Evolutionary conservation across 352 stramenopile genomes (phyloP), one percentile per base, ranked within the genome.

Genomic region (Phytophthora multivora): DNA sequence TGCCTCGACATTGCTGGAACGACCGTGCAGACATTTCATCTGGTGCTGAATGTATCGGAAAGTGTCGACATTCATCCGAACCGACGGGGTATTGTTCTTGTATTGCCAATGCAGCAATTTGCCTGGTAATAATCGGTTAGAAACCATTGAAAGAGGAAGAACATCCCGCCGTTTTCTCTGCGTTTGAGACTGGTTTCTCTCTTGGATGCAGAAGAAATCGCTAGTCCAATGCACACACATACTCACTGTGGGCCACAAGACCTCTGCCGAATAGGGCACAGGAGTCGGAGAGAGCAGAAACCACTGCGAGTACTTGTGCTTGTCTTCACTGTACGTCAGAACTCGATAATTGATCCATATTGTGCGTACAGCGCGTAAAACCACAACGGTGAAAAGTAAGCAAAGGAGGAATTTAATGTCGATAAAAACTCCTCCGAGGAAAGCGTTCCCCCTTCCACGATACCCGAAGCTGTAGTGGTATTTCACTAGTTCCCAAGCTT

Each of bases 331-430:
- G 7, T 3, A 28, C 15, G 23, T 42, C n/a, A 16, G 38, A 21
- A 13, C 18, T 35, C 52, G 33, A 23, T 46, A 54, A n/a, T 54
- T 2, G 15, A 47, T 11, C 26, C 47, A 48, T 0, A 33, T 25
- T 0, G n/a, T 43, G 2, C 21, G 46, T 13, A 23, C 10, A 13
- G 3, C 23, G 16, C 59, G 39, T 3, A 57, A n/a, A 4, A 12
- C 23, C 8, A 21, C 39, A 8, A 63, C 41, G 4, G 55, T 1
- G 2, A 60, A 19, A 0, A 73, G 30, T 8, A 73, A 28, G 23
- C 63, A 73, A 30, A 65, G 28, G 15, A 79, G 36, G 31, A 71
- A 67, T 33, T 74, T 77, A 9, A 74, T 15, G 33, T 76, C 68
- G n/a, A 73, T 69, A 18, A 72, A 26, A 0, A 76, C 38, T 15